These are phyloP conservation scores for Fusarium guadeloupense DNA, from an alignment of 2,329 filamentous ascomycete genomes.

Conservation along the genomic window DNA sequence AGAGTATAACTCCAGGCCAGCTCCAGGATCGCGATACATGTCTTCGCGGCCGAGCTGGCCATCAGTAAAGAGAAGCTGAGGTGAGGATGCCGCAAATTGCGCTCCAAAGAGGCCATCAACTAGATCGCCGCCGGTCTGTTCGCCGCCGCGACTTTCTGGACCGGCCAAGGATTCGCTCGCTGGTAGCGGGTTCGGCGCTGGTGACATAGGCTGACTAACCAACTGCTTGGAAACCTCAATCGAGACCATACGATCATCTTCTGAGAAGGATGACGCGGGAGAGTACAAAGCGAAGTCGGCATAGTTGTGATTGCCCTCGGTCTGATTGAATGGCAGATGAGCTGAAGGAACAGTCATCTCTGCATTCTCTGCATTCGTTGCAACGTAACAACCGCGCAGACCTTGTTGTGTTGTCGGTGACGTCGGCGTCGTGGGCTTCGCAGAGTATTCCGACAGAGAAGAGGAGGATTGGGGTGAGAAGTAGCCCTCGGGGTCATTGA, in stretches of 20 bases:
- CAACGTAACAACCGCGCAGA: slow-evolving; percentile 2
- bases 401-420: slow-evolving; percentile 40
- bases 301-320: slow-evolving; percentile 51
- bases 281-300: slow-evolving; percentile 67
- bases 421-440: slow-evolving; percentile 41
- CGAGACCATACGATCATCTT: slow-evolving; percentile 57
- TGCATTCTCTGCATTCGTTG: slow-evolving; percentile 3
- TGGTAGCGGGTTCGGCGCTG: slow-evolving; percentile 15
- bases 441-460: slow-evolving; percentile 41
- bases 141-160: not conserved
- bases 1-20: slow-evolving; percentile 12
- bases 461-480: slow-evolving; percentile 51
- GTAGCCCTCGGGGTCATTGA: slow-evolving; percentile 54
- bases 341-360: slow-evolving; percentile 16
- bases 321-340: slow-evolving; percentile 38
- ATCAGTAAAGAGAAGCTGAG: slow-evolving; percentile 12
- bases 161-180: slow-evolving; percentile 21
- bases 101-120: slow-evolving; percentile 5
- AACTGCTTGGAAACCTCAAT: slow-evolving; percentile 38
- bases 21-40: slow-evolving; percentile 32
- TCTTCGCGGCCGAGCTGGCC: slow-evolving; percentile 14
- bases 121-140: not conserved
- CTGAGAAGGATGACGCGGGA: slow-evolving; percentile 57
- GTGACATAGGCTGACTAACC: slow-evolving; percentile 30
- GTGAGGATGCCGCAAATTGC: not conserved